These are phyloP conservation scores for Lepidopterella palustris DNA, from an alignment of 495 filamentous ascomycete genomes.

Conservation along the genomic window DNA sequence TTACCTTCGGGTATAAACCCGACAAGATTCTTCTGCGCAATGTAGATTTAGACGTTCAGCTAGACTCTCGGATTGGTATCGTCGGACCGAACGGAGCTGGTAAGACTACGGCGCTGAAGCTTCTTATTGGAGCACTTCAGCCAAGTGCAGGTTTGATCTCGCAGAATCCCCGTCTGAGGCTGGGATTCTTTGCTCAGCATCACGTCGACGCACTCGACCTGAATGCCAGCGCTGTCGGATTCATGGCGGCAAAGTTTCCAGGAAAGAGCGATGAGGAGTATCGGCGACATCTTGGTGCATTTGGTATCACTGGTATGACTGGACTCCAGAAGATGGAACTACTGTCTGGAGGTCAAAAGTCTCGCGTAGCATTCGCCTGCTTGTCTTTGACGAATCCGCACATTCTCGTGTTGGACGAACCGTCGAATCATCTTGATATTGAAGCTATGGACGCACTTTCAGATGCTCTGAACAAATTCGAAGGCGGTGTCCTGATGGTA, in stretches of 20 bases:
- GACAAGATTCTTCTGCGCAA: constrained; percentile 76
- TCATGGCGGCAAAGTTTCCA: constrained; percentile 89
- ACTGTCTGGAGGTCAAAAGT: constrained; percentile 96
- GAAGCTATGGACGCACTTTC: constrained; percentile 97
- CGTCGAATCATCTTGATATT: constrained; percentile 97
- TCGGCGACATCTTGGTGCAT: constrained; percentile 87
- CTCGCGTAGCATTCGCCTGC: constrained; percentile 93
- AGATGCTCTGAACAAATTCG: constrained; percentile 73
- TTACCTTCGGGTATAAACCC: constrained; percentile 81
- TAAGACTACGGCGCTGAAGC: constrained; percentile 93
- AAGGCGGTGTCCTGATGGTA: constrained; percentile 96
- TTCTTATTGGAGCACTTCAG: constrained; percentile 79
- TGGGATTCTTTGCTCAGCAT: constrained; percentile 98
- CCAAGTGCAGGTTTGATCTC: constrained; percentile 77
- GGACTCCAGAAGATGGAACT: constrained; percentile 94
- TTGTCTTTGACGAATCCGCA: constrained; percentile 88
- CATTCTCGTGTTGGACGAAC: constrained; percentile 96
- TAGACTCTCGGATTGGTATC: constrained; percentile 97
- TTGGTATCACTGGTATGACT: constrained; percentile 96
- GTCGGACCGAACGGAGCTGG: constrained; percentile 97
- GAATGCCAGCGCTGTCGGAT: constrained; percentile 78
- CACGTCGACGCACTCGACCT: constrained; percentile 96
- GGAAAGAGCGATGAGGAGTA: constrained; percentile 96
- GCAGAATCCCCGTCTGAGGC: constrained; percentile 74
- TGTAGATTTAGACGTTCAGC: constrained; percentile 92